Evolutionary conservation across 176 grass and related monocot species (phyloP), one percentile per base, ranked within the genome.

Genomic region (Zea luxurians): DNA sequence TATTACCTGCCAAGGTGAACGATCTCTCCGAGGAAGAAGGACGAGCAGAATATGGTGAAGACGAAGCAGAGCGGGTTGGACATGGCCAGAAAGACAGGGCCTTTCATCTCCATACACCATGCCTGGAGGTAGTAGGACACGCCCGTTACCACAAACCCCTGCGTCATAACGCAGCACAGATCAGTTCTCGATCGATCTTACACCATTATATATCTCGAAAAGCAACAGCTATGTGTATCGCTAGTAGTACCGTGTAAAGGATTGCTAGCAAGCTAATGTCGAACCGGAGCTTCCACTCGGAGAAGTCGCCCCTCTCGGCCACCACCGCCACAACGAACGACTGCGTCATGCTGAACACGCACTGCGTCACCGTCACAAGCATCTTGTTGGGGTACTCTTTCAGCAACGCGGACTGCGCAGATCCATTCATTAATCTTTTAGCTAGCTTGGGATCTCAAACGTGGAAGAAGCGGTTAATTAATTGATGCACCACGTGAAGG

Each of bases 301-400:
- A 37, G 37, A 83, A 83, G 36, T 86, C 27, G 27, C 27, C 79
- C 4, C 66, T 83, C 69, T 83, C 74, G 21, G 86, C 62, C 6
- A 38, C 68, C 49, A 90, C 35, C 4, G 78, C 88, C 3, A 62
- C 83, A 1, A 83, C 27, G 35, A 86, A 79, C 0, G 79, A 61
- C 36, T 90, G 88, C n/a, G 70, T 4, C 37, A 53, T 83, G 83
- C 88, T 79, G 61, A 86, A 86, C 58, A 80, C 37, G 55, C 77
- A 86, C 70, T 88, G 82, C 37, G 76, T 40, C 0, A 79, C 74
- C 37, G 87, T 96, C 10, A 92, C 61, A 13, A 88, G 70, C 69
- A 96, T 71, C 79, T 96, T 96, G 4, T 90, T 83, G 1, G 89
- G 89, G 20, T 53, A 92, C 52, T 73, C 48, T 16, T 88, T 83